Evolutionary conservation across 2,329 filamentous ascomycete species (phyloP).

Genomic region (Alternaria dauci): DNA sequence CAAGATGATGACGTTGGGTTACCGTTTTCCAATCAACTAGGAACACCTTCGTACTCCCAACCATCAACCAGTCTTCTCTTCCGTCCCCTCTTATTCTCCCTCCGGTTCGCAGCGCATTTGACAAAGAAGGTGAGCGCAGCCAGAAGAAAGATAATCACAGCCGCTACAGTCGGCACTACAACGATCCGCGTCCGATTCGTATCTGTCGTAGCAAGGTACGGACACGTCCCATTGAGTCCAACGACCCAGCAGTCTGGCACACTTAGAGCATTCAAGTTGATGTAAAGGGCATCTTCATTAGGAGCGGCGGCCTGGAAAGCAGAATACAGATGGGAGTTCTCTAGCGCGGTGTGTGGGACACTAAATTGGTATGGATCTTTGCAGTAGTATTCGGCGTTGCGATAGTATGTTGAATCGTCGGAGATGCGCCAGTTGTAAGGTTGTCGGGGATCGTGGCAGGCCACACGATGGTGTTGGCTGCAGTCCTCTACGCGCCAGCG

Average conservation of each 20-base stretch:
- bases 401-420: slow-evolving; percentile 53
- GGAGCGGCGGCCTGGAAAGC: slow-evolving; percentile 25
- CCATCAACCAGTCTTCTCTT: slow-evolving; percentile 60
- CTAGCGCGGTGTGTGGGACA: slow-evolving; percentile 68
- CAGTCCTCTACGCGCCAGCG: slow-evolving; percentile 69
- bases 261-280: slow-evolving; percentile 69
- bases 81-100: slow-evolving; percentile 60
- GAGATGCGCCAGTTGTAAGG: slow-evolving; percentile 68
- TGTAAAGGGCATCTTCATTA: slow-evolving; percentile 54
- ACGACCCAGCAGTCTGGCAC: slow-evolving; percentile 67
- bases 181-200: slow-evolving; percentile 59
- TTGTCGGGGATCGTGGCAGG: slow-evolving; percentile 63
- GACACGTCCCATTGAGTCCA: slow-evolving; percentile 65
- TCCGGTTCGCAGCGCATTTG: slow-evolving; percentile 70
- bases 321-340: slow-evolving; percentile 66
- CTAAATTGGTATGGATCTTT: slow-evolving; percentile 60
- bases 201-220: slow-evolving; percentile 60
- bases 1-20: neutral
- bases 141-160: slow-evolving; percentile 69
- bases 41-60: slow-evolving; percentile 75
- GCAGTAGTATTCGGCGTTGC: slow-evolving; percentile 57
- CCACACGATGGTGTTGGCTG: slow-evolving; percentile 58
- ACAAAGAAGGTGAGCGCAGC: slow-evolving; percentile 68
- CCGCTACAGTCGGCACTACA: slow-evolving; percentile 68
- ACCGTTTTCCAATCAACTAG: slow-evolving; percentile 42